phyloP scores from a whole-genome alignment of 129 eudicot species.

The Apium graveolens region DNA sequence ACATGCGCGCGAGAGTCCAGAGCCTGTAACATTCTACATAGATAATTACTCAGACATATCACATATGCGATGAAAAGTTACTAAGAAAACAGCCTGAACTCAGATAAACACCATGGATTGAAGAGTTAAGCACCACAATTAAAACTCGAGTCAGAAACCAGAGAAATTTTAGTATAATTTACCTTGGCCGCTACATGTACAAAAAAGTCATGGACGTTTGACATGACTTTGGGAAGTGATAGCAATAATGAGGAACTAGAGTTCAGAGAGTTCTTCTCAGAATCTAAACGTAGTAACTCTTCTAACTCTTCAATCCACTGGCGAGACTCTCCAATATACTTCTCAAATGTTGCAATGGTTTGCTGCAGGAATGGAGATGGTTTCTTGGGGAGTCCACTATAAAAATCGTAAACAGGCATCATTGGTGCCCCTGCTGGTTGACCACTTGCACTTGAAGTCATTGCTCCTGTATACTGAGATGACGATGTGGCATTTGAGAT shows the following conservation, averaged over 20 bases:
- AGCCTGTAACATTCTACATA: background rate
- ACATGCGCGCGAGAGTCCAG: too few relatives aligned
- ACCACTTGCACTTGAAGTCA: conserved; percentile 21
- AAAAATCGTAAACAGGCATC: conserved; percentile 71
- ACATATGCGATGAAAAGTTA: background rate
- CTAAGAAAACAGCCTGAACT: background rate
- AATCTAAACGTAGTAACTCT: conserved; percentile 61
- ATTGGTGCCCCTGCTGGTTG: conserved; percentile 48
- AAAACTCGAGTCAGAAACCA: background rate
- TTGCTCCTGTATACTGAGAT: conserved; percentile 57
- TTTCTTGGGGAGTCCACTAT: conserved; percentile 87
- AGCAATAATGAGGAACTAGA: conserved; percentile 58
- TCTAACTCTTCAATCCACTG: conserved; percentile 97
- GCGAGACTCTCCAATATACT: conserved; percentile 70
- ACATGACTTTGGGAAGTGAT: conserved; percentile 86
- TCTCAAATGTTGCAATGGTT: conserved; percentile 88
- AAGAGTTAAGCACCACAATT: background rate
- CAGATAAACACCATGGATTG: background rate
- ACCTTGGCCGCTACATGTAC: conserved; percentile 99
- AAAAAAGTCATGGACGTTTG: conserved; percentile 88
- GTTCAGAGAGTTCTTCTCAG: conserved; percentile 44
- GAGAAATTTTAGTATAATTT: background rate
- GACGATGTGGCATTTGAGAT: conserved; percentile 35
- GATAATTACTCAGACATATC: background rate
- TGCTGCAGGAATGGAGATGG: conserved; percentile 87